Conservation (phyloP, 768 basidiomycete genomes). For the Suillus clintonianus region DNA sequence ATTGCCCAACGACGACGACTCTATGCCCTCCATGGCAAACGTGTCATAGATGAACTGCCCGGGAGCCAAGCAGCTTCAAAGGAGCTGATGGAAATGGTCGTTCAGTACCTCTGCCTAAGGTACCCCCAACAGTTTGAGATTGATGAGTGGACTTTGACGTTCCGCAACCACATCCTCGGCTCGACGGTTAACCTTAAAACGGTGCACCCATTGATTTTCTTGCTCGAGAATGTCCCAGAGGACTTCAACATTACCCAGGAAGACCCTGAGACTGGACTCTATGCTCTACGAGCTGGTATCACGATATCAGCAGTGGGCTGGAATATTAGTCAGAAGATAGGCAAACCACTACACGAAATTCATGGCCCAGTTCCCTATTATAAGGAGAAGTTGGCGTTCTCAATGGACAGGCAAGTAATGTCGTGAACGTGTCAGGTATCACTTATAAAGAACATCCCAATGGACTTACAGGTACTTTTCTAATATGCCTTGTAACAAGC, state of each 20-base stretch:
- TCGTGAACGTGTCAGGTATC: neutral
- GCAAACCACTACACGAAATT: conserved; percentile 46
- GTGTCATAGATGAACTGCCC: conserved; percentile 46
- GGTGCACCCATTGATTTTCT: conserved; percentile 40
- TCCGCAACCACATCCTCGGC: conserved; percentile 46
- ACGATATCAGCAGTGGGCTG: conserved; percentile 51
- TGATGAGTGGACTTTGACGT: conserved; percentile 34
- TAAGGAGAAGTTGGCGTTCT: conserved; percentile 48
- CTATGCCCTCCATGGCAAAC: conserved; percentile 38
- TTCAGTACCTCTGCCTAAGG: conserved; percentile 57
- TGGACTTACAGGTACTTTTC: conserved; percentile 42
- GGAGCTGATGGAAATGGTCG: conserved; percentile 57
- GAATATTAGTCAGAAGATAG: conserved; percentile 50
- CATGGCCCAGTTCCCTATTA: conserved; percentile 52
- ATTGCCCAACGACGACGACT: conserved; percentile 44
- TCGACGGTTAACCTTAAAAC: conserved; percentile 27
- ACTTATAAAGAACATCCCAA: neutral
- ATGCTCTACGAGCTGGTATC: conserved; percentile 47
- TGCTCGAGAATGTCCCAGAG: conserved; percentile 54
- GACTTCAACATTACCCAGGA: conserved; percentile 48
- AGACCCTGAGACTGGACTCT: conserved; percentile 45
- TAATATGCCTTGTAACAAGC: conserved; percentile 47
- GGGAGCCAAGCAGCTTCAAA: conserved; percentile 50
- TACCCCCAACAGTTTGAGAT: conserved; percentile 55
- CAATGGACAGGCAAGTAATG: conserved; percentile 46